Evolutionary conservation across 805 yeast species (phyloP), one percentile per base, ranked within the genome.

Genomic region (Pichia nanzhaoensis): DNA sequence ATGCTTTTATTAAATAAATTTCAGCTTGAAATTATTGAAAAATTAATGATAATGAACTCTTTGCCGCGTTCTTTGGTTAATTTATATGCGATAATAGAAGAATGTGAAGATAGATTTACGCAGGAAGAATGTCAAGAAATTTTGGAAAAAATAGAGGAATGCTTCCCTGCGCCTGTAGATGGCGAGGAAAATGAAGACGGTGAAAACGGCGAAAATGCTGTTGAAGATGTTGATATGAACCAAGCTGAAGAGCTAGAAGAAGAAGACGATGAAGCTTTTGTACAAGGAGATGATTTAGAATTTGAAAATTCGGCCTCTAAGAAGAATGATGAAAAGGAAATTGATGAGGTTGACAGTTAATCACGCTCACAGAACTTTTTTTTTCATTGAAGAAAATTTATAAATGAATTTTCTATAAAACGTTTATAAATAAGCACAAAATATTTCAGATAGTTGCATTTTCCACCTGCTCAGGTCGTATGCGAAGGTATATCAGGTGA

Each of bases 81-180:
- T 32, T 69, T 91, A 42, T 88, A 80, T 59, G 73, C 93, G 0
- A 67, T 91, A 24, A 79, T 91, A 1, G 99, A 91, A 59, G 98
- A 93, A 59, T 91, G 96, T 63, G 99, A 91, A 54, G 80, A 78
- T 50, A 71, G 99, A 54, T 83, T 89, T 55, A 65, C 68, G n/a
- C 86, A 84, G 48, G 83, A 77, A 1, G 73, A 80, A 48, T 71
- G 85, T 40, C 75, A 78, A 38, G 66, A 68, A 3, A 74, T 91
- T 2, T 51, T 91, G 27, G 74, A 66, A 5, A 71, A 80, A 41
- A 70, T 87, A 17, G 56, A 64, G n/a, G 70, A 70, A 34, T 66
- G 74, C 45, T 76, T 78, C 58, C 86, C 84, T 2, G 56, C 67
- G 12, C 58, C 56, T 4, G 63, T 44, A 5, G 66, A 54, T 21